Base-by-base conservation (phyloP, 495 filamentous ascomycete species). In the Penicillium manginii region DNA sequence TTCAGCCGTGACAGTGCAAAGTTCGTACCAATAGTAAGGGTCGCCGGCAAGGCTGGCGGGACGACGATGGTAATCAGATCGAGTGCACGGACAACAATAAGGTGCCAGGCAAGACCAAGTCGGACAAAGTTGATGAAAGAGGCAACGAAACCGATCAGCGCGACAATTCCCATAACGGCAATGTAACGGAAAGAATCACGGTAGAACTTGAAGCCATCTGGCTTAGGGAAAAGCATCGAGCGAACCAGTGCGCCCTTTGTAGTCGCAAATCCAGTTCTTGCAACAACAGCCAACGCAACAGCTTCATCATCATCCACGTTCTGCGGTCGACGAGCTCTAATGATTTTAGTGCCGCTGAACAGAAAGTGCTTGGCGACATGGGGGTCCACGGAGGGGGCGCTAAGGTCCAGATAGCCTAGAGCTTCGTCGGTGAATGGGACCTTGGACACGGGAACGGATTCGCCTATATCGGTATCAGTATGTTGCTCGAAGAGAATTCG, bases 61-160 rank as follows among this genome's bases (percentile, higher is more conserved):
- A 99, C 94, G 33, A 98, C 92, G 60, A 99, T 99, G 7, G 96
- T 99, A 64, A 98, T 97, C 54, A 99, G 74, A 73, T 99, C 96
- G 49, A 99, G 78, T 22, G 94, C 96, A 61, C 94, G 86, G 17
- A 98, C 86, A 59, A 97, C 80, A 55, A 99, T 96, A 40, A 96
- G 72, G 69, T 92, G 89, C 90, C 90, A 96, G 29, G 89, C 83
- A 40, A 98, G 78, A 46, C 84, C 83, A 29, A 99, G 81, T 18
- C 88, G 84, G 59, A 98, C 69, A 67, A 99, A 99, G 70, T 99
- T 99, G 70, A 93, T 75, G 55, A 98, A 89, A 3, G 94, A 97
- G 6, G 88, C 91, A 23, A 91, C 73, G 69, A 99, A 99, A 2
- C 96, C 96, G 52, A 97, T 67, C 48, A 86, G 67, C 23, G 96